phyloP scores from a whole-genome alignment of 2,329 filamentous ascomycete genomes.

The Mollisia scopiformis region DNA sequence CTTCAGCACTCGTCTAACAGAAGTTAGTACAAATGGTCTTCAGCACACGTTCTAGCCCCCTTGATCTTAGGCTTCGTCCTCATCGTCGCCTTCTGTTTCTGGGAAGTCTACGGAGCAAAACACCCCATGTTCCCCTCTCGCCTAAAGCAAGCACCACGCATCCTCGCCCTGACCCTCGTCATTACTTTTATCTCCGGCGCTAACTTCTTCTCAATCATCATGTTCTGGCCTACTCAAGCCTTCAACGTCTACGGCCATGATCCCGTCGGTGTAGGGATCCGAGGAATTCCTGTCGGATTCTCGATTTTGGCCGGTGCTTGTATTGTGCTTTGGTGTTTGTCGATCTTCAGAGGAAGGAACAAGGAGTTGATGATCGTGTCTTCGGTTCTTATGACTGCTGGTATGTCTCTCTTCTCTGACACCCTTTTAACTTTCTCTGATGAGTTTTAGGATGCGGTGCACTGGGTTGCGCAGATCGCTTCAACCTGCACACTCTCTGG shows the following conservation, averaged over 20 bases:
- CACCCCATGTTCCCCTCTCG: constrained; percentile 50
- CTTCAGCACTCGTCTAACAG: constrained; percentile 35
- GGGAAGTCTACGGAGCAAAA: constrained; percentile 53
- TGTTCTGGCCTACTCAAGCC: constrained; percentile 64
- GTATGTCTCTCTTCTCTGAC: constrained; percentile 51
- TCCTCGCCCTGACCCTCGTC: constrained; percentile 53
- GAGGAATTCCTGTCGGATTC: constrained; percentile 66
- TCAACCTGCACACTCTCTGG: constrained; percentile 59
- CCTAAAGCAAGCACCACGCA: constrained; percentile 57
- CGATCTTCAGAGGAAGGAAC: constrained; percentile 59
- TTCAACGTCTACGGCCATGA: constrained; percentile 70
- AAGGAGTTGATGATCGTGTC: constrained; percentile 61
- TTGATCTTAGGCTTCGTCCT: constrained; percentile 51
- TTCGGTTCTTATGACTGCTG: constrained; percentile 67
- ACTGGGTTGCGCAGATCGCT: constrained; percentile 49
- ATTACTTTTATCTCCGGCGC: constrained; percentile 63
- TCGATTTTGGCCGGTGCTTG: constrained; percentile 64
- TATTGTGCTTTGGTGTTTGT: constrained; percentile 60
- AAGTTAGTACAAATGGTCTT: constrained; percentile 57
- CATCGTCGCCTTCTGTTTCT: constrained; percentile 53
- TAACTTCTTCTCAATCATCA: constrained; percentile 48
- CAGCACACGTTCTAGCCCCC: constrained; percentile 55
- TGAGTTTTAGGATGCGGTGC: constrained; percentile 49
- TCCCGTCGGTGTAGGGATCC: constrained; percentile 64
- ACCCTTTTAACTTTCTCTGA: constrained; percentile 42